Conservation (phyloP, 2,329 filamentous ascomycete genomes). For the Mycosphaerelloides madeirae region DNA sequence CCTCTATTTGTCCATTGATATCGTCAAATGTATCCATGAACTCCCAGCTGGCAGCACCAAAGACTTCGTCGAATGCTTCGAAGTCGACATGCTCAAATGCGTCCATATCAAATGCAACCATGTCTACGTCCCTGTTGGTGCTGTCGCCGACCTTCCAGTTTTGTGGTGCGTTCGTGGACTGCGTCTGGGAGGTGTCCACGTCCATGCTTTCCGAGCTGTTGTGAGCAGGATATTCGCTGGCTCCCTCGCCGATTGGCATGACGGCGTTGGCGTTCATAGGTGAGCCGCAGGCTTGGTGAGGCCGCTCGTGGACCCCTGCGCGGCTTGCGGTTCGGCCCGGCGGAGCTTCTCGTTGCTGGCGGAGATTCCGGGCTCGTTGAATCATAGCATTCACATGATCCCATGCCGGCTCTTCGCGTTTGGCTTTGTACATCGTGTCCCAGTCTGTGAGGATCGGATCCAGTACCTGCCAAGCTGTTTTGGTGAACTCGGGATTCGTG, state of each 20-base stretch:
- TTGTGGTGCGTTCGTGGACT: no score
- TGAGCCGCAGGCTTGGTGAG: not conserved
- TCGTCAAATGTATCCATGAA: conserved; percentile 8
- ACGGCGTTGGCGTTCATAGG: conserved; percentile 1
- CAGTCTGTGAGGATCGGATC: conserved; percentile 24
- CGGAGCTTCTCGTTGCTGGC: conserved; percentile 4
- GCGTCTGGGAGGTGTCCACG: not conserved
- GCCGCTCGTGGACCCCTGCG: not conserved
- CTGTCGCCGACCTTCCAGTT: no score
- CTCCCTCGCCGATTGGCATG: not conserved
- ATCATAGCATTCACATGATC: conserved; percentile 27
- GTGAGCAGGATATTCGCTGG: not conserved
- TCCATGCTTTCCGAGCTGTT: not conserved
- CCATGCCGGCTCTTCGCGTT: conserved; percentile 25
- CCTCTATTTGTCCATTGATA: conserved; percentile 4
- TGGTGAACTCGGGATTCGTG: conserved; percentile 18
- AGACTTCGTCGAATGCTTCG: conserved; percentile 16
- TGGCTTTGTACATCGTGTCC: conserved; percentile 22
- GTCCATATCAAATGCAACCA: not conserved
- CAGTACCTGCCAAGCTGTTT: conserved; percentile 26
- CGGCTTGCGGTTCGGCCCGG: not conserved
- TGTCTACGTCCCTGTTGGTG: no score
- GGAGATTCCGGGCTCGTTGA: conserved; percentile 18
- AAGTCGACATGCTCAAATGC: conserved; percentile 11
- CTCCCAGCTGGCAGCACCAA: conserved; percentile 15